phyloP scores from a whole-genome alignment of 106 monocot species.

The Dendrobium huoshanense region DNA sequence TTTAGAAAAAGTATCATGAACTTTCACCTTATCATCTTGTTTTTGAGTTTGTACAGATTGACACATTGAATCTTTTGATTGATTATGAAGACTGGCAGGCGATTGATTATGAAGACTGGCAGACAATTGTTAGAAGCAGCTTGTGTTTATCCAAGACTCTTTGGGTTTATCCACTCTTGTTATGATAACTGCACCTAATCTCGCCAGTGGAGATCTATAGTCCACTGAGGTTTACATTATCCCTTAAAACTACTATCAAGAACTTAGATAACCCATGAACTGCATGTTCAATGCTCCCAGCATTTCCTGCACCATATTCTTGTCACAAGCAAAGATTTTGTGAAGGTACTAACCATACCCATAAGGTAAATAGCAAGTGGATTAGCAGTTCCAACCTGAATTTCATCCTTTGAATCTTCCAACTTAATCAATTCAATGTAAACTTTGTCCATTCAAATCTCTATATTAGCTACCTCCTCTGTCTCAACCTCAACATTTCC shows the following conservation, averaged over 20 bases:
- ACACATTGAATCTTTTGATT: conserved; percentile 14
- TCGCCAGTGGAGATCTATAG: conserved; percentile 23
- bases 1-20: conserved; percentile 3
- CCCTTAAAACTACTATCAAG: too few species aligned
- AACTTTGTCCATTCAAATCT: too few species aligned
- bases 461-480: too few species aligned
- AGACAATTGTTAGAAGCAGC: too few species aligned
- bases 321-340: conserved; percentile 19
- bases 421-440: too few species aligned
- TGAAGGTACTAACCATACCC: conserved; percentile 70
- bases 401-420: too few species aligned
- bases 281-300: too few species aligned
- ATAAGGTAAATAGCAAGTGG: conserved; percentile 84
- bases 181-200: background rate
- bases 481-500: too few species aligned
- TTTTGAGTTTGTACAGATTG: conserved; percentile 6
- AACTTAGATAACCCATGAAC: too few species aligned
- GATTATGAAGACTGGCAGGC: conserved; percentile 20
- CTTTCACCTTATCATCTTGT: conserved; percentile 8
- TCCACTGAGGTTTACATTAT: conserved; percentile 23
- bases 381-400: conserved; percentile 79
- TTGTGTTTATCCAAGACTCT: conserved; percentile 59
- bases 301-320: too few species aligned
- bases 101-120: conserved; percentile 20
- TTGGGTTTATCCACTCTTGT: conserved; percentile 31